These are phyloP conservation scores for Oryza rufipogon DNA, from an alignment of 176 grass and related monocot genomes.

Conservation along the genomic window DNA sequence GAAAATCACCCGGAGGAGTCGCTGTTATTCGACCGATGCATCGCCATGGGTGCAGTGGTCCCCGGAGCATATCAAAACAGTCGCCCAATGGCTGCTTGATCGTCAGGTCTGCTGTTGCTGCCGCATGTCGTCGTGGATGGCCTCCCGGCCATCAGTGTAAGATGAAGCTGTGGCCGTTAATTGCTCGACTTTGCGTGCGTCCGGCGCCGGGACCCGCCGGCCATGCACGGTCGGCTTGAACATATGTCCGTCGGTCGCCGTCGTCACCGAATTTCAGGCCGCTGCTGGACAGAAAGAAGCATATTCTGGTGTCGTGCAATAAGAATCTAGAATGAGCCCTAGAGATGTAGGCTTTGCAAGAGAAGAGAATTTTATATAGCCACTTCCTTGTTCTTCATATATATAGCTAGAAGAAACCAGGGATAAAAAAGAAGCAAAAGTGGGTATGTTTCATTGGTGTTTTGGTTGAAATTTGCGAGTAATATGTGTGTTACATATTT, in stretches of 20 bases:
- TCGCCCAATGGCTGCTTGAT: background rate
- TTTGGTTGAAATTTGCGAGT: background rate
- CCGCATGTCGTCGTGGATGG: background rate
- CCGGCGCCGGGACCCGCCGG: background rate
- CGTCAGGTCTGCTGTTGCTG: background rate
- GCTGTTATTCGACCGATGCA: background rate
- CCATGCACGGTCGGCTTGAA: background rate
- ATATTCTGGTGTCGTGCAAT: background rate
- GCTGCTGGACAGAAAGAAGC: background rate
- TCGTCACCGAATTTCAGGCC: constrained; percentile 22
- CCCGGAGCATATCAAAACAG: constrained; percentile 30
- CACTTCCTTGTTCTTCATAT: background rate
- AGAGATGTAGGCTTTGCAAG: background rate
- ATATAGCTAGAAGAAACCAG: background rate
- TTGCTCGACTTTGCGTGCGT: background rate
- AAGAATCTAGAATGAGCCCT: constrained; percentile 8
- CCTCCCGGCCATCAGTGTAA: background rate
- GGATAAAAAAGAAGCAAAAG: background rate
- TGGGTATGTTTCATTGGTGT: background rate
- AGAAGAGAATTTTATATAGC: background rate
- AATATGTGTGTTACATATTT: background rate
- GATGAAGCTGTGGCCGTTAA: constrained; percentile 17
- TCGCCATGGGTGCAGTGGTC: background rate
- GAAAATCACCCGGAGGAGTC: background rate
- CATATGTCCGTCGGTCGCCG: constrained; percentile 11